phyloP scores from a whole-genome alignment of 768 basidiomycete species.

The Nidula microcarpa region DNA sequence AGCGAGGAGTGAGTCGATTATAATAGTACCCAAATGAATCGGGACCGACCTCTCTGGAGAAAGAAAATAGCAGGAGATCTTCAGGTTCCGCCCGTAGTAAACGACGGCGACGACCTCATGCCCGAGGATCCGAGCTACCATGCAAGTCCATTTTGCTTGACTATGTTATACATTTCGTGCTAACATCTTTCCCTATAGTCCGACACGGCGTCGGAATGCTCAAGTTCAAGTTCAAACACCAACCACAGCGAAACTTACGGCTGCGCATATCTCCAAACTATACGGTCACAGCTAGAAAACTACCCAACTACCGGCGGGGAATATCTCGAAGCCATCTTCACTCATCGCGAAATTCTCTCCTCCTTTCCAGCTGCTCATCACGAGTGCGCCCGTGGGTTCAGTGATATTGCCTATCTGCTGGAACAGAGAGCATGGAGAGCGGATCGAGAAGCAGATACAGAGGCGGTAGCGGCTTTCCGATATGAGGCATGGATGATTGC shows the following conservation, averaged over 20 bases:
- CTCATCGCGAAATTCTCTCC: slow-evolving; percentile 66
- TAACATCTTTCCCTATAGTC: slow-evolving; percentile 22
- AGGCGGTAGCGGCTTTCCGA: slow-evolving; percentile 66
- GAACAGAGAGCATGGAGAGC: slow-evolving; percentile 67
- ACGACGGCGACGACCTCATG: slow-evolving; percentile 37
- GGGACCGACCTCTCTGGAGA: slow-evolving; percentile 32
- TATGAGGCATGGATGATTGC: slow-evolving; percentile 67
- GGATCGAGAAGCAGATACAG: slow-evolving; percentile 65
- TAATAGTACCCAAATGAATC: not conserved
- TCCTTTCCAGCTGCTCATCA: slow-evolving; percentile 61
- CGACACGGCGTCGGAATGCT: slow-evolving; percentile 38
- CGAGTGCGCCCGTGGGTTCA: slow-evolving; percentile 62
- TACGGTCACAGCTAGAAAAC: slow-evolving; percentile 52
- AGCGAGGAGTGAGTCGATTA: slow-evolving; percentile 25
- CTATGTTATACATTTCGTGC: not conserved
- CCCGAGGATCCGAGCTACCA: slow-evolving; percentile 41
- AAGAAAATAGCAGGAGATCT: slow-evolving; percentile 30
- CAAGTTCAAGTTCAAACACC: slow-evolving; percentile 38
- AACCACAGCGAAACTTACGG: slow-evolving; percentile 34
- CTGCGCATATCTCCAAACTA: slow-evolving; percentile 60
- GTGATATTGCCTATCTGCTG: slow-evolving; percentile 60
- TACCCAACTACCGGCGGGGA: slow-evolving; percentile 64
- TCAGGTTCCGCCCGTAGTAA: slow-evolving; percentile 9
- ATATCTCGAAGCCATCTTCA: slow-evolving; percentile 76
- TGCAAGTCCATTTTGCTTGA: slow-evolving; percentile 20